These are phyloP conservation scores for Globisporangium irregulare DNA, from an alignment of 352 stramenopile species.

Conservation along the genomic window DNA sequence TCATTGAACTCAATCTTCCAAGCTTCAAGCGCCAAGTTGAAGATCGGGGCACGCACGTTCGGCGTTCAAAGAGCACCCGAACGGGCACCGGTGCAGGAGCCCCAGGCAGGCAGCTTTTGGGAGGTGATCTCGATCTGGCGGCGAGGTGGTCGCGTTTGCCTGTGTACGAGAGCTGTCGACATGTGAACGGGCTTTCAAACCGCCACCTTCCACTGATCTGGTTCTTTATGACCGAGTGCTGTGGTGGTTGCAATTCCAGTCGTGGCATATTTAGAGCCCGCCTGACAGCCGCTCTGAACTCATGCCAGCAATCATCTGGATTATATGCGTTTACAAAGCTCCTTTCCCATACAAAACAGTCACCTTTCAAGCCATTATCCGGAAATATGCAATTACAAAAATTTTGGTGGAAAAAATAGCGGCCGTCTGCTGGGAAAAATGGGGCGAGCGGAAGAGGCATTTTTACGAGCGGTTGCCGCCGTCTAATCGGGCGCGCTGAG, in stretches of 20 bases:
- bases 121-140: too few relatives aligned
- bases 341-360: neutral
- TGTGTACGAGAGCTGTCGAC: too few relatives aligned
- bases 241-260: too few relatives aligned
- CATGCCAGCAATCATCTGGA: neutral
- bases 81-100: too few relatives aligned
- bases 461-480: neutral
- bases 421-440: neutral
- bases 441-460: neutral
- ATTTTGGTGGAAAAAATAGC: conserved; percentile 3
- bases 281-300: neutral
- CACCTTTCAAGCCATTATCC: neutral
- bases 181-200: too few relatives aligned
- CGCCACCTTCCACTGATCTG: neutral
- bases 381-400: neutral
- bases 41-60: neutral
- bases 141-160: too few relatives aligned
- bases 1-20: neutral
- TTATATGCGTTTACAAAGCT: neutral
- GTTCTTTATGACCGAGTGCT: too few relatives aligned
- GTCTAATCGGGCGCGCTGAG: neutral
- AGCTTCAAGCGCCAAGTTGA: neutral
- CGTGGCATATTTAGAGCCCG: too few relatives aligned
- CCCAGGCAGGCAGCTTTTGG: too few relatives aligned
- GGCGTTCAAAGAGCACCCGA: too few relatives aligned